A percentile compares a stretch with the other conserved stretches of the same genome.
Conservation (phyloP, 352 stramenopile genomes). For the Pythium plurisporium region DNA sequence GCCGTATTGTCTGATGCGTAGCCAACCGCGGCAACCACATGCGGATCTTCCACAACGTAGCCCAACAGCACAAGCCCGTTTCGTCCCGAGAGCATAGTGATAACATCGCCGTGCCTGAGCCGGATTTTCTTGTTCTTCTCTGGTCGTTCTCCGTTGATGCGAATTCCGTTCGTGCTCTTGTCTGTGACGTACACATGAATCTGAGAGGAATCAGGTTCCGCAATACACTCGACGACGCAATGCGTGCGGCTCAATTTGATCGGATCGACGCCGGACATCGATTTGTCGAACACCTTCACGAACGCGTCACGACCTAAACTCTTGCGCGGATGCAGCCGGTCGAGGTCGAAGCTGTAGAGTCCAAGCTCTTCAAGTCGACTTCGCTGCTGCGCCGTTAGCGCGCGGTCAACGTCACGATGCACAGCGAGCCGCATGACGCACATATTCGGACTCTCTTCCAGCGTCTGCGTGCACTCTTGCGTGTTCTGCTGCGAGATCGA, state of each 20-base stretch:
- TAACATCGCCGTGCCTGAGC: conserved; percentile 57
- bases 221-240: conserved; percentile 49
- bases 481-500: conserved; percentile 76
- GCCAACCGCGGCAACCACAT: conserved; percentile 39
- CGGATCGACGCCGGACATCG: conserved; percentile 48
- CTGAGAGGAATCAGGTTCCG: conserved; percentile 37
- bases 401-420: conserved; percentile 59
- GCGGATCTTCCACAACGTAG: conserved; percentile 74
- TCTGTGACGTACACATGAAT: conserved; percentile 61
- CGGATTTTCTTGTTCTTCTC: conserved; percentile 44
- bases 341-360: conserved; percentile 59
- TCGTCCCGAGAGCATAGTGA: conserved; percentile 64
- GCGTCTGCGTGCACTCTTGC: conserved; percentile 65
- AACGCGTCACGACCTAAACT: conserved; percentile 58
- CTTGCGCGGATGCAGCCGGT: conserved; percentile 39
- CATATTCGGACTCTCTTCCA: conserved; percentile 54
- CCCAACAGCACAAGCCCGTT: conserved; percentile 58
- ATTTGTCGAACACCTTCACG: conserved; percentile 48
- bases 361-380: conserved; percentile 41
- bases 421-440: conserved; percentile 59
- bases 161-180: conserved; percentile 67
- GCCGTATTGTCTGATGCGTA: conserved; percentile 5
- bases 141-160: conserved; percentile 54
- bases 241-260: conserved; percentile 63
- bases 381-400: conserved; percentile 53